phyloP scores from a whole-genome alignment of 1,284 basidiomycete species.

The Marasmius tenuissimus region DNA sequence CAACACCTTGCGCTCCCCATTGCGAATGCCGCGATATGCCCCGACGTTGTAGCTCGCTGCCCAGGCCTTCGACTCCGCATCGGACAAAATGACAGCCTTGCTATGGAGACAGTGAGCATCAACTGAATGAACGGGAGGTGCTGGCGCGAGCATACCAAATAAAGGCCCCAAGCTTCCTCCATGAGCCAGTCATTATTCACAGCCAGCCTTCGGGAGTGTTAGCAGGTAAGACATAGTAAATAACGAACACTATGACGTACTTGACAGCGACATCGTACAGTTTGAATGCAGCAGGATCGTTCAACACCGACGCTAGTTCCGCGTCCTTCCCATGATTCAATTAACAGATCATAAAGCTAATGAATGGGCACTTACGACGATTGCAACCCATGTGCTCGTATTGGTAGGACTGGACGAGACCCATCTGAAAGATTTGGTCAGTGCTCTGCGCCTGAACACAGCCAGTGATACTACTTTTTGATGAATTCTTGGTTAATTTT shows the following conservation, averaged over 20 bases:
- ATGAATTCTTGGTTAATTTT: conserved; percentile 59
- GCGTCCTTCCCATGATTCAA: conserved; percentile 50
- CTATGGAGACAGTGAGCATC: conserved; percentile 29
- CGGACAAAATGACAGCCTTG: conserved; percentile 73
- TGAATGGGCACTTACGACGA: conserved; percentile 48
- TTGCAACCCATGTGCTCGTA: conserved; percentile 62
- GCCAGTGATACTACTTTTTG: conserved; percentile 40
- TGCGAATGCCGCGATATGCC: conserved; percentile 64
- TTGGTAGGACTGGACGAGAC: conserved; percentile 66
- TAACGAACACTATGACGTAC: conserved; percentile 30
- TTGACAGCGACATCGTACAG: conserved; percentile 68
- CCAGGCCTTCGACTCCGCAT: conserved; percentile 63
- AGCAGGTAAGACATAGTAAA: not conserved
- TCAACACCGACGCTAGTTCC: conserved; percentile 58
- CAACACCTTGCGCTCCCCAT: conserved; percentile 71
- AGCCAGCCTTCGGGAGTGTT: conserved; percentile 43
- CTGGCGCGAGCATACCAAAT: conserved; percentile 41
- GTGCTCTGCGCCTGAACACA: not conserved
- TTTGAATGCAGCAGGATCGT: conserved; percentile 56
- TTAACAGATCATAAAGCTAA: conserved; percentile 2
- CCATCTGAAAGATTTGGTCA: conserved; percentile 46
- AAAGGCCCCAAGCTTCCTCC: conserved; percentile 70
- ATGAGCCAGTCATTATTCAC: conserved; percentile 66
- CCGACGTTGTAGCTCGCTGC: conserved; percentile 61
- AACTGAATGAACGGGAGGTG: conserved; percentile 6